phyloP scores from a whole-genome alignment of 371 early-diverging fungal species.

The Fennellomyces sp. region DNA sequence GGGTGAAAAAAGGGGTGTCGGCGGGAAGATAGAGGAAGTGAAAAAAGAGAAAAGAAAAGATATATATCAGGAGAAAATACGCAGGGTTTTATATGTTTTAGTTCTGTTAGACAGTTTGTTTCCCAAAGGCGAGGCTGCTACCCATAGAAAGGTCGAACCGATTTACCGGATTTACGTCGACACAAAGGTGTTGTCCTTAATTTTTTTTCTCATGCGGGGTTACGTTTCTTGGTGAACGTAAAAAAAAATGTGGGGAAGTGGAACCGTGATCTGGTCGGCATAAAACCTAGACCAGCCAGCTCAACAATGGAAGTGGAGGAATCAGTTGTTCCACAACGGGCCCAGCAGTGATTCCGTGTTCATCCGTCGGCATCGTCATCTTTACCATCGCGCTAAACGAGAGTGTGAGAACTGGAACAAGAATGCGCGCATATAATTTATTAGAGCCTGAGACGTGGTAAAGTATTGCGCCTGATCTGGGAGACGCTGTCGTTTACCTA shows the following conservation, averaged over 20 bases:
- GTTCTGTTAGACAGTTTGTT: background rate
- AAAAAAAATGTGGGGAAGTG: background rate
- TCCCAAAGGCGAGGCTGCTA: background rate
- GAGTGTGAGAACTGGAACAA: background rate
- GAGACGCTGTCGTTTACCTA: background rate
- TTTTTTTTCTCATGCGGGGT: slow-evolving; percentile 3
- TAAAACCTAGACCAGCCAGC: too few species aligned
- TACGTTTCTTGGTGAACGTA: background rate
- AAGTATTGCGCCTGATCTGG: background rate
- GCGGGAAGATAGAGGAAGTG: background rate
- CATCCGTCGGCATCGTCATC: background rate
- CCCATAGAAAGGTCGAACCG: too few species aligned
- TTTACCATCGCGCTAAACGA: background rate
- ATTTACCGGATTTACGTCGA: too few species aligned
- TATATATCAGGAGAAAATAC: background rate
- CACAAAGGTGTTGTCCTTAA: too few species aligned
- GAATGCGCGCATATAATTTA: background rate
- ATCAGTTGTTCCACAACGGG: background rate
- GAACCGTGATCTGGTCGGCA: background rate
- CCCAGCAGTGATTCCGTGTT: background rate
- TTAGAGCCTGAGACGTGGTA: too few species aligned
- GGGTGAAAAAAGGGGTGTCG: slow-evolving; percentile 10
- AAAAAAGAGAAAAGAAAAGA: background rate
- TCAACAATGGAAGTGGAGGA: background rate
- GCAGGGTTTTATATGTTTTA: background rate